A percentile compares a stretch with the other conserved stretches of the same genome.
These are phyloP conservation scores for Craspedostauros australis DNA, from an alignment of 108 stramenopile genomes.

Conservation along the genomic window DNA sequence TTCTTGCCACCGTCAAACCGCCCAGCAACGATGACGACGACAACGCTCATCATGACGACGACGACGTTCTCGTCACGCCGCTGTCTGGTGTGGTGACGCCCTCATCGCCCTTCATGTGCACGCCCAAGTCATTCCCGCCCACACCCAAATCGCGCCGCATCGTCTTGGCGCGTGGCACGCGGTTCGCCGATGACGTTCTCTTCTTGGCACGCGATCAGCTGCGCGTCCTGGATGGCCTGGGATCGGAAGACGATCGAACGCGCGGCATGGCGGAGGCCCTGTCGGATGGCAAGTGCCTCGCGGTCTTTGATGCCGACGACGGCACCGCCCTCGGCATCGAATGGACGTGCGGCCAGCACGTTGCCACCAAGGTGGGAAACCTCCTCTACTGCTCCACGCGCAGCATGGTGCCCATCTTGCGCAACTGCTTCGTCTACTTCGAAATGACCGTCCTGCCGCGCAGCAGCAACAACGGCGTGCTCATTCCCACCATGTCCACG, in stretches of 20 bases:
- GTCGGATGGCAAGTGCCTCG: conserved; percentile 68
- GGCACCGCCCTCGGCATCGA: conserved; percentile 51
- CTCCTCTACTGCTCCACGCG: conserved; percentile 77
- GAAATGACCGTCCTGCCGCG: conserved; percentile 82
- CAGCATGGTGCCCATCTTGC: conserved; percentile 87
- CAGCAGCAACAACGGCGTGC: conserved; percentile 9
- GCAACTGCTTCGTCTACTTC: conserved; percentile 92
- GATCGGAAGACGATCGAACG: conserved; percentile 71
- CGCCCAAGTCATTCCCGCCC: conserved; percentile 93
- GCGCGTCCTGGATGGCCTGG: conserved; percentile 72
- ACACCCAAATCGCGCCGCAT: conserved; percentile 82
- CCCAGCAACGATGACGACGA: conserved; percentile 7
- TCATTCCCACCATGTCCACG: conserved; percentile 42
- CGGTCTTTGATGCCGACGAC: conserved; percentile 86
- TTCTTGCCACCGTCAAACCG: conserved; percentile 73
- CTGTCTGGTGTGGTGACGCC: conserved; percentile 9
- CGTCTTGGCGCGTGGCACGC: conserved; percentile 76
- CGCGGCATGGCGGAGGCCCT: conserved; percentile 82
- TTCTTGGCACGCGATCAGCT: conserved; percentile 94
- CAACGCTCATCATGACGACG: not conserved
- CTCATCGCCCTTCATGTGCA: conserved; percentile 88
- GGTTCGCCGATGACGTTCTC: conserved; percentile 90
- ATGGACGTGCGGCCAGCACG: conserved; percentile 85
- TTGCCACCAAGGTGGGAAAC: conserved; percentile 87
- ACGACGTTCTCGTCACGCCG: not conserved